Evolutionary conservation across 331 rosid genomes (phyloP).

Genomic region (Spiraea crenata): DNA sequence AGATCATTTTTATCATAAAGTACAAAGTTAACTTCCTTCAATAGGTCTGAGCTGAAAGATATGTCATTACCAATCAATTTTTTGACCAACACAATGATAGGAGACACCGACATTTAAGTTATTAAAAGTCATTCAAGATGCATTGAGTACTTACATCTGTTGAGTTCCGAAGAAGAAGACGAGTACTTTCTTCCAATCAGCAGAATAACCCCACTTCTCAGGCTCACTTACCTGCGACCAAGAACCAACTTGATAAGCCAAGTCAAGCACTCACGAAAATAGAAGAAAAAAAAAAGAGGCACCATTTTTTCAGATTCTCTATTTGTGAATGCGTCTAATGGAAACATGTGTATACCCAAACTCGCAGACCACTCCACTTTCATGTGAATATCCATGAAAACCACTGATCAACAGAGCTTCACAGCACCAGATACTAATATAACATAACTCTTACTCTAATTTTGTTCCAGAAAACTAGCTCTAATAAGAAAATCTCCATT

Average conservation of each 20-base stretch:
- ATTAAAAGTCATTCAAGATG: slow-evolving; percentile 4
- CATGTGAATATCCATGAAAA: neutral
- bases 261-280: neutral
- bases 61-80: neutral
- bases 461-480: neutral
- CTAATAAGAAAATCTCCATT: neutral
- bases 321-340: neutral
- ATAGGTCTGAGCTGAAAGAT: slow-evolving; percentile 8
- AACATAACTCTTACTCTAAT: neutral
- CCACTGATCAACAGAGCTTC: neutral
- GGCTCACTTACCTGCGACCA: slow-evolving; percentile 91
- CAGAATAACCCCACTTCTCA: slow-evolving; percentile 82
- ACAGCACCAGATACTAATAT: neutral
- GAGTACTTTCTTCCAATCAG: slow-evolving; percentile 92
- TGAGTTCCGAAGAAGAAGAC: slow-evolving; percentile 93
- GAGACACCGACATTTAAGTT: neutral
- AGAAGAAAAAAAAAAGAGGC: neutral
- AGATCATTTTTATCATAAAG: slow-evolving; percentile 7
- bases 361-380: neutral
- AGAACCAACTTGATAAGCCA: slow-evolving; percentile 28
- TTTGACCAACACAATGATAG: neutral
- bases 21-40: slow-evolving; percentile 7
- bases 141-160: slow-evolving; percentile 68
- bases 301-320: too few species aligned
- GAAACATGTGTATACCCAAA: slow-evolving; percentile 26